phyloP scores from a whole-genome alignment of 108 stramenopile genomes.

The Cyclotella cryptica region DNA sequence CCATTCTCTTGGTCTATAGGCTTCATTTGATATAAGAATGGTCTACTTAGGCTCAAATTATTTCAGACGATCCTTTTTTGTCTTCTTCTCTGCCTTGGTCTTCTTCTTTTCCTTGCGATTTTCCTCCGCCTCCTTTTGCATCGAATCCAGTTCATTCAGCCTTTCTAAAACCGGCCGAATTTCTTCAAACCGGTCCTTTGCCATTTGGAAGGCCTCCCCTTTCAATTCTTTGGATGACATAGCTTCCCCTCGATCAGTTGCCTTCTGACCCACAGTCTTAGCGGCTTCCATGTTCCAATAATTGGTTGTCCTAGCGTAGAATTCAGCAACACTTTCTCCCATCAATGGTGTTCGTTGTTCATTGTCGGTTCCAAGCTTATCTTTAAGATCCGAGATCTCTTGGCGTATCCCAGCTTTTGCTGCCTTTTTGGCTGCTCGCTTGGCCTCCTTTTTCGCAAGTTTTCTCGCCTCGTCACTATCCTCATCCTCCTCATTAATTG shows the following conservation, averaged over 20 bases:
- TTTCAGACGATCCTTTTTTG: constrained; percentile 27
- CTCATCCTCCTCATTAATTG: constrained; percentile 56
- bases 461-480: constrained; percentile 36
- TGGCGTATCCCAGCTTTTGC: constrained; percentile 64
- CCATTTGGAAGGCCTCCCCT: constrained; percentile 79
- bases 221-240: constrained; percentile 80
- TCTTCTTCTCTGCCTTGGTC: constrained; percentile 40
- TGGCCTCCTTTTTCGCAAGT: constrained; percentile 20
- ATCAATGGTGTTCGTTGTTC: constrained; percentile 64
- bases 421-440: constrained; percentile 41
- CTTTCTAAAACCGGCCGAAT: constrained; percentile 66
- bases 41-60: not conserved
- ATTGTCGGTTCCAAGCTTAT: constrained; percentile 56
- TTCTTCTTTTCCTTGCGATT: constrained; percentile 52
- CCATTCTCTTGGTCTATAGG: not conserved
- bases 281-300: constrained; percentile 71
- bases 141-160: constrained; percentile 61
- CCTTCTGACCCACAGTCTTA: constrained; percentile 25
- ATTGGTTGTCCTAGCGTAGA: constrained; percentile 79
- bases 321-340: constrained; percentile 82
- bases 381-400: constrained; percentile 73
- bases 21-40: not conserved
- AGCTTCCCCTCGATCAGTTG: constrained; percentile 44
- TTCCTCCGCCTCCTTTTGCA: constrained; percentile 46
- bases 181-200: constrained; percentile 71